Percentiles rank a stretch among this genome's conserved stretches.
Conservation (phyloP, 2,329 filamentous ascomycete species). For the Phoma sp. region DNA sequence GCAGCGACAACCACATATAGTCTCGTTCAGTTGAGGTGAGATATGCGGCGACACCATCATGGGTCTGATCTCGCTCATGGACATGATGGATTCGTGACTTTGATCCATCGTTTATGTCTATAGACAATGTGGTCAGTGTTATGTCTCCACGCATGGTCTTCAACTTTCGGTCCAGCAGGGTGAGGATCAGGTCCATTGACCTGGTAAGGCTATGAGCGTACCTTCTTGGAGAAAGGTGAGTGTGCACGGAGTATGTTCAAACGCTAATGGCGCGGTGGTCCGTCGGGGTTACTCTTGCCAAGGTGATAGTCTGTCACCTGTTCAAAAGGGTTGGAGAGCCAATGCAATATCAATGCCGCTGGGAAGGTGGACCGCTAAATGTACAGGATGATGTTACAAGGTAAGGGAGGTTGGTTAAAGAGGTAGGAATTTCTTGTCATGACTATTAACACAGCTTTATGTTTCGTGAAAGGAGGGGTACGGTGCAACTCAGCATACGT, state of each 20-base stretch:
- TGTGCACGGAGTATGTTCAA: neutral
- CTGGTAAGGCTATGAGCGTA: neutral
- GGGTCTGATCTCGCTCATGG: slow-evolving; percentile 3
- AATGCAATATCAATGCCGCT: neutral
- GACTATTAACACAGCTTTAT: slow-evolving; percentile 3
- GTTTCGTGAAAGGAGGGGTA: slow-evolving; percentile 3
- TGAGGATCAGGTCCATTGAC: neutral
- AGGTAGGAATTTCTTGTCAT: neutral
- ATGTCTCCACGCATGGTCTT: neutral
- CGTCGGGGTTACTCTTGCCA: neutral
- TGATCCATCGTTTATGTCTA: slow-evolving; percentile 5
- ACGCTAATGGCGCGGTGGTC: neutral
- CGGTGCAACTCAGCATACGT: neutral
- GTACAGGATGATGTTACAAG: slow-evolving; percentile 1
- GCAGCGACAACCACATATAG: slow-evolving; percentile 34
- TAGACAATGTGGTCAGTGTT: neutral
- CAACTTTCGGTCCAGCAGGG: neutral
- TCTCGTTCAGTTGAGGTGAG: slow-evolving; percentile 32
- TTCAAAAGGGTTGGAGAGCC: neutral
- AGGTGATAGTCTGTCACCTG: neutral
- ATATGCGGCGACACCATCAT: slow-evolving; percentile 19
- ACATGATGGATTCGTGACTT: slow-evolving; percentile 2
- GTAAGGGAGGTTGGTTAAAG: neutral
- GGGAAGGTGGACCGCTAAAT: neutral
- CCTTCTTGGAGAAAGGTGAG: neutral